These are phyloP conservation scores for Claviceps monticola DNA, from an alignment of 2,329 filamentous ascomycete genomes.

Conservation along the genomic window DNA sequence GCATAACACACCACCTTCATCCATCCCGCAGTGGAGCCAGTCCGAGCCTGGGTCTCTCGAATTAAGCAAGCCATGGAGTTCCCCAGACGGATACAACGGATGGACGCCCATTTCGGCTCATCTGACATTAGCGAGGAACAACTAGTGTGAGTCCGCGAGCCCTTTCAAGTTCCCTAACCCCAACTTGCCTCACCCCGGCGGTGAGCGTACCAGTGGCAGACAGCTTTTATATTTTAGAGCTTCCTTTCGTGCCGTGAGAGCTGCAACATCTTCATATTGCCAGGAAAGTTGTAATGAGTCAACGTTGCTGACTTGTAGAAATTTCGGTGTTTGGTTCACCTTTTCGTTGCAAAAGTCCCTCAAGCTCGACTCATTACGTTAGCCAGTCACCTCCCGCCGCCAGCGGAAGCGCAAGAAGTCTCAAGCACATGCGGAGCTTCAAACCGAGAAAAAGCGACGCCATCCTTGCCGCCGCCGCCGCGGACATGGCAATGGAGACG, in stretches of 20 bases:
- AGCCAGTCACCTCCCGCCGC: background rate
- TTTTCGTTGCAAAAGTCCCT: background rate
- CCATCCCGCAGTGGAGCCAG: slow-evolving; percentile 3
- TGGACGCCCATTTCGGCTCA: background rate
- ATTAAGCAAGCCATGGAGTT: background rate
- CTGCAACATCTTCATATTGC: background rate
- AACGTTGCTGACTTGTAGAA: background rate
- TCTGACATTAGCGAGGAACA: background rate
- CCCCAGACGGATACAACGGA: slow-evolving; percentile 1
- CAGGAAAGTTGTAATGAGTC: background rate
- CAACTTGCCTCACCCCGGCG: background rate
- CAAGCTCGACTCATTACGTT: background rate
- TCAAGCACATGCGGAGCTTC: background rate
- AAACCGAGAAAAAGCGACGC: background rate
- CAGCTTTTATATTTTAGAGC: background rate
- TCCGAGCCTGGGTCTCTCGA: background rate
- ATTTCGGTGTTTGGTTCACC: background rate
- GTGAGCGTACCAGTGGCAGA: background rate
- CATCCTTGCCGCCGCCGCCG: background rate
- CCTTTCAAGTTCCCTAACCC: background rate
- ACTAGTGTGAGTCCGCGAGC: background rate
- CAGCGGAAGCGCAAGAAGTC: background rate
- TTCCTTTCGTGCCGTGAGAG: background rate
- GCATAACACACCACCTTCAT: background rate
- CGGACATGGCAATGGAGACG: background rate